These are phyloP conservation scores for Grigorovia jiainica DNA, from an alignment of 805 yeast species.

Conservation along the genomic window DNA sequence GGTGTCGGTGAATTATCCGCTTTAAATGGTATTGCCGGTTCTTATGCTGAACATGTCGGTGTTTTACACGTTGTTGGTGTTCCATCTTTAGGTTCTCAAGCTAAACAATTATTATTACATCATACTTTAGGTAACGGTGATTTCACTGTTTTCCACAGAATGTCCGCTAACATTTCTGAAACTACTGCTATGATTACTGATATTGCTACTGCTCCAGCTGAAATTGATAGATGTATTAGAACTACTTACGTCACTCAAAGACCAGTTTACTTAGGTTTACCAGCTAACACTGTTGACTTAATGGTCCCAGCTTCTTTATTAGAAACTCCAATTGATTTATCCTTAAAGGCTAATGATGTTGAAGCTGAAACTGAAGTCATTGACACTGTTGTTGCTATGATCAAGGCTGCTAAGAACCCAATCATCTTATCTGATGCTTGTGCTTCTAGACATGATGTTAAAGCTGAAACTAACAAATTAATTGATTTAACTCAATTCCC, in stretches of 20 bases:
- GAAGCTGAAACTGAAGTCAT: conserved; percentile 59
- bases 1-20: conserved; percentile 89
- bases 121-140: conserved; percentile 82
- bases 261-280: conserved; percentile 76
- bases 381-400: conserved; percentile 40
- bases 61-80: conserved; percentile 78
- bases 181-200: conserved; percentile 59
- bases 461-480: conserved; percentile 51
- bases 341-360: conserved; percentile 46
- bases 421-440: conserved; percentile 79
- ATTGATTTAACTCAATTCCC: conserved; percentile 68
- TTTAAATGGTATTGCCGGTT: conserved; percentile 78
- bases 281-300: conserved; percentile 70
- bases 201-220: conserved; percentile 53
- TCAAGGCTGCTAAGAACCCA: conserved; percentile 56
- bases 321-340: conserved; percentile 55
- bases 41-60: conserved; percentile 86
- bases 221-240: conserved; percentile 65
- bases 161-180: conserved; percentile 64
- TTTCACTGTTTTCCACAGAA: conserved; percentile 67
- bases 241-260: conserved; percentile 63
- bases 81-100: conserved; percentile 67
- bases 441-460: conserved; percentile 67
- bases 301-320: conserved; percentile 47
- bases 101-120: conserved; percentile 63